Evolutionary conservation across 1,139 yeast species (phyloP).

Genomic region (Protomyces inouyei): DNA sequence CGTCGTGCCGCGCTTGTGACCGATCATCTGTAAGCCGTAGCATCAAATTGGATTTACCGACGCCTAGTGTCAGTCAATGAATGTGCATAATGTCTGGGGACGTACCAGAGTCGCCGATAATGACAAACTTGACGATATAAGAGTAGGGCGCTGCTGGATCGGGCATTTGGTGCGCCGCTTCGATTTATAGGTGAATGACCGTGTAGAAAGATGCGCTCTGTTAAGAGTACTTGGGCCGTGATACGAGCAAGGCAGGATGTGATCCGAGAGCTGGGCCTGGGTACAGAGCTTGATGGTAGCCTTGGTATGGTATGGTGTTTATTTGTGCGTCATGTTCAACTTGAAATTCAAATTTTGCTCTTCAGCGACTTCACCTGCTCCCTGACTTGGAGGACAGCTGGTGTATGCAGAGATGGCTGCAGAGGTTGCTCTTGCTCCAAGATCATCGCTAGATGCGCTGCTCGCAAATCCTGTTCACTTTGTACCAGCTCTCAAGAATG

Average conservation of each 20-base stretch:
- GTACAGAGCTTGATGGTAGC: no score
- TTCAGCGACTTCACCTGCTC: no score
- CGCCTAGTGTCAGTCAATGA: conserved; percentile 14
- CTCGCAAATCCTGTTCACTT: background rate
- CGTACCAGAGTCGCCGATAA: conserved; percentile 46
- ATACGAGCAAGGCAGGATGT: no score
- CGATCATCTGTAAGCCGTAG: conserved; percentile 45
- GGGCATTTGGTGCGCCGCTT: background rate
- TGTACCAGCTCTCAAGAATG: background rate
- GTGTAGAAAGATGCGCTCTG: no score
- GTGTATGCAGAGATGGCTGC: background rate
- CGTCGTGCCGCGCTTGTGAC: background rate
- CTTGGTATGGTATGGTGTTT: no score
- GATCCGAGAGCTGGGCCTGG: no score
- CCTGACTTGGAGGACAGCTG: no score
- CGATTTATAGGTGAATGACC: no score
- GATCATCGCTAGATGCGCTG: background rate
- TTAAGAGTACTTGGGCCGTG: no score
- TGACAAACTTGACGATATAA: conserved; percentile 46
- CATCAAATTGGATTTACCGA: conserved; percentile 47
- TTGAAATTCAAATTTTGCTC: no score
- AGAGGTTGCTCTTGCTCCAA: background rate
- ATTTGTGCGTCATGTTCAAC: no score
- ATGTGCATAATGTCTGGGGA: background rate
- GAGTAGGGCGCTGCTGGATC: conserved; percentile 40